Percentiles rank a stretch among this genome's conserved stretches.
These are phyloP conservation scores for Phytophthora fragariae DNA, from an alignment of 352 stramenopile genomes.

Conservation along the genomic window DNA sequence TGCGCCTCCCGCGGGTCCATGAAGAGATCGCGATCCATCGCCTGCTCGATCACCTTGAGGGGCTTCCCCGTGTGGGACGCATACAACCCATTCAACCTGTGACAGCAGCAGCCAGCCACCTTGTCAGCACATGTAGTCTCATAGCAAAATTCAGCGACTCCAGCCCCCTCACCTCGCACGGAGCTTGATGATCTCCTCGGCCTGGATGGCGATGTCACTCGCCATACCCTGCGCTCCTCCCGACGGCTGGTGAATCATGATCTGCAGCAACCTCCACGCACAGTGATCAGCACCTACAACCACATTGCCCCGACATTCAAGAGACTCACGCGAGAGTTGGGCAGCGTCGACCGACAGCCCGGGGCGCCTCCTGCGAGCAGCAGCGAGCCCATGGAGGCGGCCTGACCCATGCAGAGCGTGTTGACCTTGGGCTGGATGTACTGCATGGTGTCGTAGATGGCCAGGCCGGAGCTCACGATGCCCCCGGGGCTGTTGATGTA, in stretches of 20 bases:
- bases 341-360: slow-evolving; percentile 92
- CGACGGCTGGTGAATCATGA: slow-evolving; percentile 98
- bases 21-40: slow-evolving; percentile 89
- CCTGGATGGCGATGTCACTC: slow-evolving; percentile 98
- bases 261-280: slow-evolving; percentile 47
- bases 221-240: slow-evolving; percentile 97
- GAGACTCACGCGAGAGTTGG: slow-evolving; percentile 90
- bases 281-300: background rate
- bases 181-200: slow-evolving; percentile 98
- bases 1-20: slow-evolving; percentile 80
- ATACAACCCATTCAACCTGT: slow-evolving; percentile 81
- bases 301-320: background rate
- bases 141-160: background rate
- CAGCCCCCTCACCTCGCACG: slow-evolving; percentile 54
- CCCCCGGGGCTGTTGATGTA: slow-evolving; percentile 99
- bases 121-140: background rate
- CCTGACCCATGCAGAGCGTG: slow-evolving; percentile 98
- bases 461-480: slow-evolving; percentile 96
- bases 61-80: slow-evolving; percentile 77
- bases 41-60: slow-evolving; percentile 83
- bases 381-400: slow-evolving; percentile 96
- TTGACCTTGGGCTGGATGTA: slow-evolving; percentile 98
- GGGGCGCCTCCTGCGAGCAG: slow-evolving; percentile 93
- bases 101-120: slow-evolving; percentile 9
- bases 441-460: slow-evolving; percentile 99